Evolutionary conservation across 2,329 filamentous ascomycete species (phyloP).

Genomic region (Monilinia fructicola): DNA sequence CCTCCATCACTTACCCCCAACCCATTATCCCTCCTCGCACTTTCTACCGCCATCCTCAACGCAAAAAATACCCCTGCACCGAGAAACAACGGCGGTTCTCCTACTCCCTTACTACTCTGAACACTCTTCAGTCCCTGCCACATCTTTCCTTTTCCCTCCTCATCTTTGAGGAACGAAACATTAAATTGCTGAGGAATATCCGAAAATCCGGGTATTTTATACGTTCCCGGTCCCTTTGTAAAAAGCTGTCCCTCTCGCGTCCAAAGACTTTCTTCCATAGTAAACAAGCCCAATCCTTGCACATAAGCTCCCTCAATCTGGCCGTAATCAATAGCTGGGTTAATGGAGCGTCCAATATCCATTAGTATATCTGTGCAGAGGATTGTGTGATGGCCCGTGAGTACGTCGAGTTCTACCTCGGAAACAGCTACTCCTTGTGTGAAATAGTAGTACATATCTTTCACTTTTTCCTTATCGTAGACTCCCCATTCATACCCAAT

Average conservation of each 20-base stretch:
- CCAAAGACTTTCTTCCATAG: conserved; percentile 70
- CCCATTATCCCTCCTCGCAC: conserved; percentile 50
- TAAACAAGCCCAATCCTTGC: conserved; percentile 78
- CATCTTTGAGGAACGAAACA: conserved; percentile 40
- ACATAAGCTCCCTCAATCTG: conserved; percentile 83
- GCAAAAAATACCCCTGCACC: conserved; percentile 55
- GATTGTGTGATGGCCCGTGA: conserved; percentile 93
- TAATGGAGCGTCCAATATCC: conserved; percentile 77
- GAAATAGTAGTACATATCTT: conserved; percentile 92
- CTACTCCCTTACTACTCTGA: conserved; percentile 54
- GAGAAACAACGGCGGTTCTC: conserved; percentile 63
- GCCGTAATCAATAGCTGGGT: conserved; percentile 75
- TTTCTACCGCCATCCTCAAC: conserved; percentile 52
- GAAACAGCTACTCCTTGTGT: conserved; percentile 86
- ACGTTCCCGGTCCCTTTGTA: conserved; percentile 67
- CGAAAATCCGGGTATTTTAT: conserved; percentile 86
- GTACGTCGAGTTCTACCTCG: conserved; percentile 88
- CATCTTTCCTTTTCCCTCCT: conserved; percentile 42
- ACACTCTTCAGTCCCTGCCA: conserved; percentile 55
- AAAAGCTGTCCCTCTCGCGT: conserved; percentile 60
- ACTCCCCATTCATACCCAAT: conserved; percentile 91
- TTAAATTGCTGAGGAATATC: conserved; percentile 75
- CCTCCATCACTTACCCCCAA: conserved; percentile 47
- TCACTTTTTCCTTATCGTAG: conserved; percentile 67
- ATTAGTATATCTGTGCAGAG: conserved; percentile 91